Evolutionary conservation across 495 filamentous ascomycete species (phyloP), one percentile per base, ranked within the genome.

Genomic region (Penicillium verhagenii): DNA sequence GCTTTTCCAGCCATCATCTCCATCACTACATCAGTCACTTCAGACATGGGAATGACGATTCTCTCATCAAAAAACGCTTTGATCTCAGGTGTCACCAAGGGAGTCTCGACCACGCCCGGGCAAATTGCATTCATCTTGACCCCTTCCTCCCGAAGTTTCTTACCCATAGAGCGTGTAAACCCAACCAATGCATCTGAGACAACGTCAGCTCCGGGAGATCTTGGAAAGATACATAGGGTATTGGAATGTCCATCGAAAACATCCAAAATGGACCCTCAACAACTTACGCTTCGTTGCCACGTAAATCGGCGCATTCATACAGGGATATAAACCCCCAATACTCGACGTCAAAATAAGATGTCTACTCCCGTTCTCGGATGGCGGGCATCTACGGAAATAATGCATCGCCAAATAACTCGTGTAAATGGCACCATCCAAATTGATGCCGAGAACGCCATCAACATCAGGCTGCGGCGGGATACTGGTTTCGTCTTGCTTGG

Each of bases 341-440:
- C 63, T 66, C 4, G 59, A 52, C 1, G 53, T 66, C 5, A 62
- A 28, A 43, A 65, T 31, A 45, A 66, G 21, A 35, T 50, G 52
- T 11, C 49, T 31, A 8, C 59, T 53, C 7, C 39, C 52, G 2
- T 29, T 49, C 2, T 31, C 19, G 3, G 52, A 37, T 3, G 56
- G 63, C 4, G 63, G n/a, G n/a, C n/a, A 66, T 16, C 48, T 50
- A 6, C 63, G 59, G 26, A 63, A 66, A 45, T 66, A 65, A 33
- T 62, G 59, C 39, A 58, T 24, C 38, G 63, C 86, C 6, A 90
- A 74, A 52, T 86, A 82, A 1, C 75, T 71, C 0, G 86, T 87
- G 68, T 83, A 88, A 51, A 86, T 64, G 20, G 83, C 81, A 29
- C 86, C 87, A 19, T 72, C 81, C 29, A 85, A 57, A 64, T 89